Percentiles rank a stretch among this genome's conserved stretches.
phyloP scores from a whole-genome alignment of 257 asterid genomes.

The Plantago major region DNA sequence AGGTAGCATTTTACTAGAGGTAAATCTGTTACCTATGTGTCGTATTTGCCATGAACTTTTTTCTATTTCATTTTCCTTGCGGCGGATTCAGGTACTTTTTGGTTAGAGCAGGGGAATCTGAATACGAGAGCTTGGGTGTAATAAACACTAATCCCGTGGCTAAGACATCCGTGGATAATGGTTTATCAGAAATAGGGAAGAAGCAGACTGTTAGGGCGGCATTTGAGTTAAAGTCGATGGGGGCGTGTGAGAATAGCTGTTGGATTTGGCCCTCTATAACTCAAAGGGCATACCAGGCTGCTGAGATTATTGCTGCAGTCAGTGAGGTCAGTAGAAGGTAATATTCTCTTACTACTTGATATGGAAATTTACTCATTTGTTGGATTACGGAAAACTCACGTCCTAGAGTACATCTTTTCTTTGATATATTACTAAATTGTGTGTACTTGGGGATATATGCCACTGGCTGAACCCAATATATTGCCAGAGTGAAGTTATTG shows the following conservation, averaged over 20 bases:
- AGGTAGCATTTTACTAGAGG: too few relatives aligned
- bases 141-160: conserved; percentile 96
- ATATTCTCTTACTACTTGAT: background rate
- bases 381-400: background rate
- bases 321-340: conserved; percentile 73
- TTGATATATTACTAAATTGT: background rate
- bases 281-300: conserved; percentile 95
- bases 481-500: too few relatives aligned
- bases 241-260: conserved; percentile 76
- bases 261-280: conserved; percentile 99
- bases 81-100: conserved; percentile 57
- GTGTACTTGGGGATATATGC: background rate
- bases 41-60: too few relatives aligned
- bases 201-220: conserved; percentile 77
- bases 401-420: background rate
- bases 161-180: conserved; percentile 81
- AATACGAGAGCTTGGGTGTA: conserved; percentile 71
- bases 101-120: conserved; percentile 96
- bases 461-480: too few relatives aligned
- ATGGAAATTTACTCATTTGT: background rate
- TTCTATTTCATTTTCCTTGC: background rate
- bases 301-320: conserved; percentile 87
- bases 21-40: too few relatives aligned
- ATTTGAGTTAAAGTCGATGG: conserved; percentile 57
- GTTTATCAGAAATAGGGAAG: conserved; percentile 75